A percentile compares a stretch with the other conserved stretches of the same genome.
These are phyloP conservation scores for Closterium sp. DNA, from an alignment of 139 green algal species.

Conservation along the genomic window DNA sequence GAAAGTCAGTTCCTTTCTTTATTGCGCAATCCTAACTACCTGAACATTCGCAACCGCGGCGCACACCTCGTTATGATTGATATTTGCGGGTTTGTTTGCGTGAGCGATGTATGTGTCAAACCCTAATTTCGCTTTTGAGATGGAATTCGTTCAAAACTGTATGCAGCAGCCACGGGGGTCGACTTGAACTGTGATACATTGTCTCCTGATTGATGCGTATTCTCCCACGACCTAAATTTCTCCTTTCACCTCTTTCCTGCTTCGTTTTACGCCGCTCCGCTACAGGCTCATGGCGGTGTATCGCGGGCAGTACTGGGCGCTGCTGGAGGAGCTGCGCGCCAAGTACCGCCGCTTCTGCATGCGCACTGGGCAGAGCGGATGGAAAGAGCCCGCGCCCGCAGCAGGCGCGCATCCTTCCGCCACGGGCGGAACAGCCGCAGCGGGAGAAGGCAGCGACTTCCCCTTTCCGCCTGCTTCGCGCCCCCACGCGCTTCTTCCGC, in stretches of 20 bases:
- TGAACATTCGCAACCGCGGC: too few relatives aligned
- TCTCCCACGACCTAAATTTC: neutral
- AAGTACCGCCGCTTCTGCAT: conserved; percentile 46
- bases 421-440: neutral
- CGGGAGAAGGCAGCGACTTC: neutral
- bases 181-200: neutral
- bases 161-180: neutral
- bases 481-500: conserved; percentile 1
- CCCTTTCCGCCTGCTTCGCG: conserved; percentile 1
- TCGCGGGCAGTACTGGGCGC: conserved; percentile 44
- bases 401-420: neutral
- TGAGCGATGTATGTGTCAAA: neutral
- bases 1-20: neutral
- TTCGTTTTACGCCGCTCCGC: neutral
- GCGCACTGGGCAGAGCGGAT: conserved; percentile 19
- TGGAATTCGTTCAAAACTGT: neutral
- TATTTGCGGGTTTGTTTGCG: neutral
- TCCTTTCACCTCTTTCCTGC: neutral
- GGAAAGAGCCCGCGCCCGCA: conserved; percentile 1
- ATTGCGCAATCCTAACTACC: neutral
- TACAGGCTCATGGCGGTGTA: conserved; percentile 44
- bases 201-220: too few relatives aligned
- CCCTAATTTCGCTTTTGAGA: neutral
- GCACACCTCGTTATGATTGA: neutral
- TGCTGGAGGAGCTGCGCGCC: conserved; percentile 46